Percentiles rank a stretch among this genome's conserved stretches.
Evolutionary conservation across 2,329 filamentous ascomycete species (phyloP).

Genomic region (Stemphylium vesicarium): DNA sequence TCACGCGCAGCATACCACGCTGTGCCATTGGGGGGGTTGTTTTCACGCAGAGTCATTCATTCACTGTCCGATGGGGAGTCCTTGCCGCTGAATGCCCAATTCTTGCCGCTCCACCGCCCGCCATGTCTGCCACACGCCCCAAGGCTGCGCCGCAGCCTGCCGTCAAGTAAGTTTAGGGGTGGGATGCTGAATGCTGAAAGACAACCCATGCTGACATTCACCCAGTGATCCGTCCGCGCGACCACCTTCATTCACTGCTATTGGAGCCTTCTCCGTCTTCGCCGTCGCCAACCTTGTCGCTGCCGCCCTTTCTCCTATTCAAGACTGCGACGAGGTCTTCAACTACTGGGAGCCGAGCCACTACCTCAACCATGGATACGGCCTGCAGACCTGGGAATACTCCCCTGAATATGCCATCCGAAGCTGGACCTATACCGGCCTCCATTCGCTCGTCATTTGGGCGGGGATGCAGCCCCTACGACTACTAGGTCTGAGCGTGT

Average conservation of each 20-base stretch:
- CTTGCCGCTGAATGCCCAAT: neutral
- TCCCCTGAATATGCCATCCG: slow-evolving; percentile 93
- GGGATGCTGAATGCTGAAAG: no score
- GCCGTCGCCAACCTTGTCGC: slow-evolving; percentile 75
- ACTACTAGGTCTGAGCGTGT: slow-evolving; percentile 26
- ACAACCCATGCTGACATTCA: slow-evolving; percentile 1
- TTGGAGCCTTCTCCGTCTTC: slow-evolving; percentile 81
- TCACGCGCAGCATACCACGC: neutral
- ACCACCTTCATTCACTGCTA: slow-evolving; percentile 65
- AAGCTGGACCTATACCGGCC: slow-evolving; percentile 86
- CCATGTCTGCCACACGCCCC: slow-evolving; percentile 6
- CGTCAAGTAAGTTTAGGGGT: neutral
- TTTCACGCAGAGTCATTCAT: no score
- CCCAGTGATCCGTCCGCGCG: neutral
- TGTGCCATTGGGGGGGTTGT: no score
- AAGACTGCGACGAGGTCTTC: slow-evolving; percentile 98
- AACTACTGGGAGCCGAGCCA: slow-evolving; percentile 99
- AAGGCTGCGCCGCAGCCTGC: slow-evolving; percentile 6
- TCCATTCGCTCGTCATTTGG: slow-evolving; percentile 78
- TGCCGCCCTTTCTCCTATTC: slow-evolving; percentile 85
- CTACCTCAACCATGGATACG: slow-evolving; percentile 90
- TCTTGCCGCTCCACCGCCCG: neutral
- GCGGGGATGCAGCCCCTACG: slow-evolving; percentile 63
- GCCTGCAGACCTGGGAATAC: slow-evolving; percentile 98
- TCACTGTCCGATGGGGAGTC: neutral